Evolutionary conservation across 495 filamentous ascomycete species (phyloP).

Genomic region (Pyronema omphalodes): DNA sequence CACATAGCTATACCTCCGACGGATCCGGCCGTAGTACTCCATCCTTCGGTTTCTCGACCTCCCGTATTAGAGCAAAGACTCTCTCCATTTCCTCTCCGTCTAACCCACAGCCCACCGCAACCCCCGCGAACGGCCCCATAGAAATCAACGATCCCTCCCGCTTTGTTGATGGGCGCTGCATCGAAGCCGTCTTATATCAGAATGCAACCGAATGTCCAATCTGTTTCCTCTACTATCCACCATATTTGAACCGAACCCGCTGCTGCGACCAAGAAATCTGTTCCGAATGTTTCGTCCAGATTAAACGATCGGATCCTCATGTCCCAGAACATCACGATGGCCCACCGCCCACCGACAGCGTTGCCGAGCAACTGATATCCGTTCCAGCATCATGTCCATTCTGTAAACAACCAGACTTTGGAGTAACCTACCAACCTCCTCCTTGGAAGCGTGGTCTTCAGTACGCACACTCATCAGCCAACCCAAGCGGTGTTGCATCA

Average conservation of each 20-base stretch:
- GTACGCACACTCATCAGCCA: constrained; percentile 36
- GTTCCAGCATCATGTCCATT: constrained; percentile 91
- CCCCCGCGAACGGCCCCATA: constrained; percentile 6
- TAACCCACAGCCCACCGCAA: constrained; percentile 12
- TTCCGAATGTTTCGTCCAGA: constrained; percentile 98
- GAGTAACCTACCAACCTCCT: constrained; percentile 76
- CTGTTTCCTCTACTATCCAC: constrained; percentile 89
- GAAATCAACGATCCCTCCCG: constrained; percentile 44
- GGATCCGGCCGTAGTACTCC: constrained; percentile 33
- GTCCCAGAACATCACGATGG: constrained; percentile 70
- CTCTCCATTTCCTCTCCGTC: constrained; percentile 37
- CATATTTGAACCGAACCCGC: constrained; percentile 84
- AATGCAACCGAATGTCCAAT: constrained; percentile 82
- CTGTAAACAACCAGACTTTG: constrained; percentile 87
- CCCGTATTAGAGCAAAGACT: constrained; percentile 61
- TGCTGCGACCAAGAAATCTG: constrained; percentile 96
- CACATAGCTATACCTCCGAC: constrained; percentile 60
- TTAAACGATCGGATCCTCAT: constrained; percentile 91
- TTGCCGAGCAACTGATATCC: constrained; percentile 58
- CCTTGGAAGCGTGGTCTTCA: constrained; percentile 70
- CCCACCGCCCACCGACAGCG: constrained; percentile 27
- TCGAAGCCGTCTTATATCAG: constrained; percentile 88
- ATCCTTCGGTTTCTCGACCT: constrained; percentile 38
- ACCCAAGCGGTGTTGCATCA: background rate
- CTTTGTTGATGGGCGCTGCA: constrained; percentile 73